These are phyloP conservation scores for Vararia minispora DNA, from an alignment of 768 basidiomycete genomes.

Conservation along the genomic window DNA sequence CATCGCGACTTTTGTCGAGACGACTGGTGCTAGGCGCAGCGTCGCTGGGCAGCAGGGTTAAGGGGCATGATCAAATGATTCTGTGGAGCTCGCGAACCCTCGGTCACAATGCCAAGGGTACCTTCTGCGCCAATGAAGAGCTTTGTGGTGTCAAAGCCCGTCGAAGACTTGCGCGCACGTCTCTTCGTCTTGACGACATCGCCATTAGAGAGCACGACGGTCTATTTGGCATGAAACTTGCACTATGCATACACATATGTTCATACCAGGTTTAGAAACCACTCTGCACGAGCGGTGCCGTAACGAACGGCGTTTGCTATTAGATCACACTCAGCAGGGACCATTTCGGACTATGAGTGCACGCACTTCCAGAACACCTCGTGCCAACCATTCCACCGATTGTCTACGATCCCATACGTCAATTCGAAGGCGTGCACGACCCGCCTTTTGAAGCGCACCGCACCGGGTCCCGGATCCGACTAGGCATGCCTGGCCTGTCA, in stretches of 20 bases:
- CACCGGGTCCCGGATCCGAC: constrained; percentile 31
- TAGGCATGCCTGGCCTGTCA: too few species aligned
- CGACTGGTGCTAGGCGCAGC: constrained; percentile 63
- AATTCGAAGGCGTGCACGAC: background rate
- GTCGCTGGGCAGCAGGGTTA: constrained; percentile 42
- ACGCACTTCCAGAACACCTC: constrained; percentile 74
- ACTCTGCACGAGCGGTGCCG: constrained; percentile 80
- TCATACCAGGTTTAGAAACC: constrained; percentile 73
- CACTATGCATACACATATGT: background rate
- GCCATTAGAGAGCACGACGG: constrained; percentile 75
- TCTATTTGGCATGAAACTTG: constrained; percentile 28
- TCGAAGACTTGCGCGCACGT: constrained; percentile 72
- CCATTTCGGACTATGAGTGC: background rate
- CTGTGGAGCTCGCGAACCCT: constrained; percentile 35
- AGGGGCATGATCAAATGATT: background rate
- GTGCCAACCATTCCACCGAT: constrained; percentile 88
- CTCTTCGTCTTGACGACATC: constrained; percentile 81
- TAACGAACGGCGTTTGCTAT: constrained; percentile 75
- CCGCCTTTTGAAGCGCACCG: constrained; percentile 26
- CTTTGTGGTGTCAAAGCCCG: constrained; percentile 82
- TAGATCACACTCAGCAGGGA: background rate
- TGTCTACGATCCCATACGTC: constrained; percentile 29
- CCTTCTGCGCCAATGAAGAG: constrained; percentile 88
- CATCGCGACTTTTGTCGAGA: constrained; percentile 82
- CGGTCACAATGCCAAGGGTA: constrained; percentile 83